Evolutionary conservation across 345 rosid species (phyloP).

Genomic region (Raphanus raphanistrum): DNA sequence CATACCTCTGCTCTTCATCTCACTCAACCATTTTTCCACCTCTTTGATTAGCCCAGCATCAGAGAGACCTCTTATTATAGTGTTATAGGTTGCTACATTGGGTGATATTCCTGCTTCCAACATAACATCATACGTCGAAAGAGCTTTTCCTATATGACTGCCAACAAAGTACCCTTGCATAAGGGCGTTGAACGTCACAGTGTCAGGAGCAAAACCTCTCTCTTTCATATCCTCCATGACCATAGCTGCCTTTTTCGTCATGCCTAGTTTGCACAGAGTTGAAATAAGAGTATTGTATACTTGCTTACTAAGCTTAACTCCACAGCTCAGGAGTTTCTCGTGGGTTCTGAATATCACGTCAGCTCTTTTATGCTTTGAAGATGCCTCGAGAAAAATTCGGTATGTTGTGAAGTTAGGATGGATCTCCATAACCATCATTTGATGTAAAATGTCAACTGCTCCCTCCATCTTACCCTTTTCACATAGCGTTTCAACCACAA

Average conservation of each 20-base stretch:
- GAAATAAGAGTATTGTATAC: conserved; percentile 66
- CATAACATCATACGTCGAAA: conserved; percentile 55
- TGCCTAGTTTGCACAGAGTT: conserved; percentile 68
- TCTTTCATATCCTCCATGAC: conserved; percentile 56
- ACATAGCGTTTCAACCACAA: conserved; percentile 53
- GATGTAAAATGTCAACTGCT: conserved; percentile 56
- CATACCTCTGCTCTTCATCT: conserved; percentile 67
- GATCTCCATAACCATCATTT: conserved; percentile 53
- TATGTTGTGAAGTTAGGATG: conserved; percentile 56
- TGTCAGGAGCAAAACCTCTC: conserved; percentile 54
- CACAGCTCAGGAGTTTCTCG: conserved; percentile 52
- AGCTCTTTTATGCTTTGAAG: conserved; percentile 59
- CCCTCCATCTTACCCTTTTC: conserved; percentile 51
- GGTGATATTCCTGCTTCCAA: conserved; percentile 57
- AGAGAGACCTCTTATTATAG: conserved; percentile 61
- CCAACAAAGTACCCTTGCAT: conserved; percentile 64
- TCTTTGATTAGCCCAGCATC: conserved; percentile 51
- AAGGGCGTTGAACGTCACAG: conserved; percentile 67
- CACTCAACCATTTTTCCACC: conserved; percentile 49
- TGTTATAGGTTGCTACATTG: conserved; percentile 62
- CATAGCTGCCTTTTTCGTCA: conserved; percentile 67
- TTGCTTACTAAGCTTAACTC: conserved; percentile 54
- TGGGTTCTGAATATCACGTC: conserved; percentile 57
- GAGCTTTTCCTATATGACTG: conserved; percentile 56
- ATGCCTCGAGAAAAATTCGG: conserved; percentile 52